Conservation (phyloP, 75 land plant genomes). For the Chamaecyparis obtusa region DNA sequence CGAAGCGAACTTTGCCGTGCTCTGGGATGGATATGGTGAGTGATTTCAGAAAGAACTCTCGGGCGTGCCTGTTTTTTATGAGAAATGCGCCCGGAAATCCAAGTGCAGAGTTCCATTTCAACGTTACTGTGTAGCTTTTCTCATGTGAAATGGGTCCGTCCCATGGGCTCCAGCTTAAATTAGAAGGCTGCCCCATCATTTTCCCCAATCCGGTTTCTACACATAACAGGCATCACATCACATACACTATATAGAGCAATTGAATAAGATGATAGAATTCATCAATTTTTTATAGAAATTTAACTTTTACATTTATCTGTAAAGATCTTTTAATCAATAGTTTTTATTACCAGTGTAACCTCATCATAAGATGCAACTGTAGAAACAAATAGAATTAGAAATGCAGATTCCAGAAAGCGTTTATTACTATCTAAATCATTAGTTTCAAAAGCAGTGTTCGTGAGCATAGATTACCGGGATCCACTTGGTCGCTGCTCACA, state of each 20-base stretch:
- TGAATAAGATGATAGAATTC: too few relatives aligned
- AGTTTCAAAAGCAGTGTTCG: too few relatives aligned
- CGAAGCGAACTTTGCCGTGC: constrained; percentile 37
- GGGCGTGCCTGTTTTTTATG: constrained; percentile 24
- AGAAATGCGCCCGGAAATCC: constrained; percentile 34
- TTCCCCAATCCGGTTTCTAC: background rate
- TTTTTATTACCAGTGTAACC: too few relatives aligned
- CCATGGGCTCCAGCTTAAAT: background rate
- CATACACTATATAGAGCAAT: too few relatives aligned
- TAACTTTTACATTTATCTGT: too few relatives aligned
- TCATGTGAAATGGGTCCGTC: background rate
- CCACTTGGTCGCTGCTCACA: background rate
- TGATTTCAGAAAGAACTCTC: constrained; percentile 15
- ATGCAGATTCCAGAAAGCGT: too few relatives aligned
- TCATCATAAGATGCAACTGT: too few relatives aligned
- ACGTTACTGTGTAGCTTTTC: background rate
- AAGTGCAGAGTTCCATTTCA: background rate
- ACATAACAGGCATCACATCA: background rate
- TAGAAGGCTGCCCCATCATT: background rate
- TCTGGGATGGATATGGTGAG: constrained; percentile 20
- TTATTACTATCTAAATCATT: too few relatives aligned
- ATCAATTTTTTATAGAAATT: too few relatives aligned
- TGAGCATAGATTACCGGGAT: constrained; percentile 3
- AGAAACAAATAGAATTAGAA: too few relatives aligned
- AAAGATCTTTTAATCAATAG: too few relatives aligned